Evolutionary conservation across 2,329 filamentous ascomycete genomes (phyloP).

Genomic region (Westerdykella sp.): DNA sequence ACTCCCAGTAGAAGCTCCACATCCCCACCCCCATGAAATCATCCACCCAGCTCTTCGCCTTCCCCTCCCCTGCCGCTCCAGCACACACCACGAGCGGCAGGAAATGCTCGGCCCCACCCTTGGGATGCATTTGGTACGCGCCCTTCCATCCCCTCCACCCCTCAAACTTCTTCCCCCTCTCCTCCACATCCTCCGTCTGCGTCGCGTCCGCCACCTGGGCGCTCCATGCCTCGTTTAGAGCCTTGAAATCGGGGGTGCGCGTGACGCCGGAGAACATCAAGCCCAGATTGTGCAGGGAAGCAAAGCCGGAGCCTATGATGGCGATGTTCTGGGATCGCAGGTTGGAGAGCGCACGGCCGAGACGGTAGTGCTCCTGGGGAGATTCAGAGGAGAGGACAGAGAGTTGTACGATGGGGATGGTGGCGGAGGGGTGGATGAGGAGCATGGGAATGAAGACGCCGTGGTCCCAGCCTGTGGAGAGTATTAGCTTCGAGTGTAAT

Average conservation of each 20-base stretch:
- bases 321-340: conserved; percentile 52
- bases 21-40: conserved; percentile 47
- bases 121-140: conserved; percentile 51
- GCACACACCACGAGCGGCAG: conserved; percentile 54
- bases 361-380: conserved; percentile 44
- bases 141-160: conserved; percentile 47
- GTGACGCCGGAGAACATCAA: conserved; percentile 39
- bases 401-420: conserved; percentile 52
- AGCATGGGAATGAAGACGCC: conserved; percentile 56
- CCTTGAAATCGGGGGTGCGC: conserved; percentile 25
- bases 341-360: conserved; percentile 48
- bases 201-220: conserved; percentile 41
- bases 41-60: conserved; percentile 45
- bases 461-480: conserved; percentile 49
- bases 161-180: conserved; percentile 39
- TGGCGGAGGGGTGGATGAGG: conserved; percentile 49
- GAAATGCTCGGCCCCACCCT: conserved; percentile 52
- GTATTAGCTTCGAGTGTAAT: not conserved
- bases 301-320: conserved; percentile 55
- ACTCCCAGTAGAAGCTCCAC: conserved; percentile 40
- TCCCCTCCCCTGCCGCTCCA: conserved; percentile 43
- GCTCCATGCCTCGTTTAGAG: conserved; percentile 43
- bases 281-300: conserved; percentile 52
- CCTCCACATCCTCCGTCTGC: conserved; percentile 25
- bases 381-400: conserved; percentile 51